A percentile compares a stretch with the other conserved stretches of the same genome.
These are phyloP conservation scores for Uncinocarpus reesii DNA, from an alignment of 2,329 filamentous ascomycete genomes.

Conservation along the genomic window DNA sequence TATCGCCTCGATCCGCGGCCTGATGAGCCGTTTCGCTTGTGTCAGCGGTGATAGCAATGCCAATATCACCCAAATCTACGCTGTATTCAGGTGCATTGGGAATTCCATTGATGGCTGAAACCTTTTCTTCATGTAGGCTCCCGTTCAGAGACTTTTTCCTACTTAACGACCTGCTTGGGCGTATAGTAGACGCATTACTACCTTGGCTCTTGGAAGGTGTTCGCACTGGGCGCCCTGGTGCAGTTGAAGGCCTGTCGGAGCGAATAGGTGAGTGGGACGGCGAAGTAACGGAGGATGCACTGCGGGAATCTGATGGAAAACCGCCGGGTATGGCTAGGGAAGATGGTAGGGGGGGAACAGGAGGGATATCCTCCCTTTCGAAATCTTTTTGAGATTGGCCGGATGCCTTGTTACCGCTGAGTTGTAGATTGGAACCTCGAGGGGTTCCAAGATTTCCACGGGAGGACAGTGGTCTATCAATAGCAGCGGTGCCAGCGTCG, in stretches of 20 bases:
- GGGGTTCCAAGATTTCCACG: slow-evolving; percentile 28
- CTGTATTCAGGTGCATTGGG: background rate
- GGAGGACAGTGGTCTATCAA: slow-evolving; percentile 17
- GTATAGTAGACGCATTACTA: slow-evolving; percentile 5
- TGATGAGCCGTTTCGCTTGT: slow-evolving; percentile 1
- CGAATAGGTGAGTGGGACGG: slow-evolving; percentile 23
- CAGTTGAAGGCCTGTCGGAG: slow-evolving; percentile 21
- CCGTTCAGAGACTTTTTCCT: slow-evolving; percentile 23
- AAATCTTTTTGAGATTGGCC: background rate
- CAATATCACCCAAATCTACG: slow-evolving; percentile 5
- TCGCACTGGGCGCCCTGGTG: slow-evolving; percentile 12
- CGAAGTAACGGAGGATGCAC: slow-evolving; percentile 9
- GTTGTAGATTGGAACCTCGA: slow-evolving; percentile 21
- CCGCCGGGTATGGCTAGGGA: slow-evolving; percentile 34
- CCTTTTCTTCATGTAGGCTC: slow-evolving; percentile 17
- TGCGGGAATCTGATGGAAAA: slow-evolving; percentile 32
- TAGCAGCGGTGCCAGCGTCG: slow-evolving; percentile 23
- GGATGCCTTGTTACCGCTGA: slow-evolving; percentile 15
- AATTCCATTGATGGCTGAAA: slow-evolving; percentile 21
- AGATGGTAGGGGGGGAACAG: slow-evolving; percentile 38
- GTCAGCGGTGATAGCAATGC: slow-evolving; percentile 10
- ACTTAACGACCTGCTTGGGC: slow-evolving; percentile 23
- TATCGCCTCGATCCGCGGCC: background rate
- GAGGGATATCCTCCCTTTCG: slow-evolving; percentile 30
- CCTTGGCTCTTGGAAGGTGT: slow-evolving; percentile 8